A percentile compares a stretch with the other conserved stretches of the same genome.
phyloP scores from a whole-genome alignment of 2,329 filamentous ascomycete species.

The Dryadomyces quercivorus region DNA sequence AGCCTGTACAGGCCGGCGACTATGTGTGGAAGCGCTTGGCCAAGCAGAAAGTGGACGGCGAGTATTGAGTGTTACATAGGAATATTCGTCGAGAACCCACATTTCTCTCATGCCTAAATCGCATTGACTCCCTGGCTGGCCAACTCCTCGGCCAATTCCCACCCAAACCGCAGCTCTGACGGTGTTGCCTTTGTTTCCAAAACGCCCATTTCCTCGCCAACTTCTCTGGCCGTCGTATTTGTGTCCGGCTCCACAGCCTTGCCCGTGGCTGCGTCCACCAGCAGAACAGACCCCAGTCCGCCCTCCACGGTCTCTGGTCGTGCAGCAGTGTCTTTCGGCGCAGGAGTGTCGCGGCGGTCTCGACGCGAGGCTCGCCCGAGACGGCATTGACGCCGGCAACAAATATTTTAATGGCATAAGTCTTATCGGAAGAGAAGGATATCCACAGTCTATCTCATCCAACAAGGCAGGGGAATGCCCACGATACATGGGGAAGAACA shows the following conservation, averaged over 20 bases:
- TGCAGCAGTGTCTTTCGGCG: neutral
- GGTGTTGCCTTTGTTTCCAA: neutral
- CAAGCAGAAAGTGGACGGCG: neutral
- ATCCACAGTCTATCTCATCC: conserved; percentile 1
- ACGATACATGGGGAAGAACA: conserved; percentile 8
- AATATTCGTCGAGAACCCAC: too few relatives aligned
- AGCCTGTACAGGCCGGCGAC: neutral
- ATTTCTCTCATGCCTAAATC: too few relatives aligned
- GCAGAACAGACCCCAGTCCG: neutral
- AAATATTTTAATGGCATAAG: conserved; percentile 5
- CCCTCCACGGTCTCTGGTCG: neutral
- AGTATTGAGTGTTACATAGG: neutral
- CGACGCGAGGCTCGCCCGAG: conserved; percentile 2
- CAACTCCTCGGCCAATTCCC: neutral
- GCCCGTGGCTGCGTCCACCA: neutral
- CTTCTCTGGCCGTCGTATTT: neutral
- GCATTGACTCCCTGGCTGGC: neutral
- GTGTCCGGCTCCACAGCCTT: neutral
- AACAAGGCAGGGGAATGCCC: neutral
- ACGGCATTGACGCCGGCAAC: conserved; percentile 6
- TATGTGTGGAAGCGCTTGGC: neutral
- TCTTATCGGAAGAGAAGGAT: neutral
- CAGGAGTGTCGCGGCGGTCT: neutral
- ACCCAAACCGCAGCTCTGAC: neutral
- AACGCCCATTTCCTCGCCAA: neutral